Conservation (phyloP, 345 rosid species). For the Crucihimalaya himalaica region DNA sequence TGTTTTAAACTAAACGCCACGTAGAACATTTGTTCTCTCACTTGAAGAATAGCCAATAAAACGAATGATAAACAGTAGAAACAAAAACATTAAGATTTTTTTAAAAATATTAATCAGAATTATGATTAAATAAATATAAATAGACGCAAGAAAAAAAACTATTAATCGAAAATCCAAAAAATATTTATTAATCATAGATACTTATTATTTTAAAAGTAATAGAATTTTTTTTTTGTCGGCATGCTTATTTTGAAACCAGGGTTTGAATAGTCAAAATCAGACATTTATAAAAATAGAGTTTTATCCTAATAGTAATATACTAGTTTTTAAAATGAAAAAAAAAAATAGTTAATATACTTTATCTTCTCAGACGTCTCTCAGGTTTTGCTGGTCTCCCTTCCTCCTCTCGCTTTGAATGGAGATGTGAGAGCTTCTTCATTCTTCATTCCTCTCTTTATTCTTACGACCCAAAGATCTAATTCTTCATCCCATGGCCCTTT, state of each 20-base stretch:
- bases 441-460: conserved; percentile 21
- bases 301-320: background rate
- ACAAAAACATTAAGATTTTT: background rate
- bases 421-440: conserved; percentile 38
- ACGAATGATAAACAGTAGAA: background rate
- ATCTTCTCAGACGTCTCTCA: conserved; percentile 13
- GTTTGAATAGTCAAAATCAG: background rate
- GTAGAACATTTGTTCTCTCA: background rate
- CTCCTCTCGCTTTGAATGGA: conserved; percentile 42
- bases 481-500: conserved; percentile 40
- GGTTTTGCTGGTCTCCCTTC: conserved; percentile 37
- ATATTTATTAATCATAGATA: too few relatives aligned
- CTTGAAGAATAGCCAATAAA: background rate
- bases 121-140: too few relatives aligned
- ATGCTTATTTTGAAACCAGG: background rate
- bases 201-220: background rate
- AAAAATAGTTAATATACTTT: background rate
- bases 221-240: too few relatives aligned
- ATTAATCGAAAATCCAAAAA: too few relatives aligned
- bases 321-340: too few relatives aligned
- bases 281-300: background rate
- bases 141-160: background rate
- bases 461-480: conserved; percentile 14
- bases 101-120: too few relatives aligned
- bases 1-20: background rate